These are phyloP conservation scores for Trebouxia sp. DNA, from an alignment of 139 green algal genomes.

Conservation along the genomic window DNA sequence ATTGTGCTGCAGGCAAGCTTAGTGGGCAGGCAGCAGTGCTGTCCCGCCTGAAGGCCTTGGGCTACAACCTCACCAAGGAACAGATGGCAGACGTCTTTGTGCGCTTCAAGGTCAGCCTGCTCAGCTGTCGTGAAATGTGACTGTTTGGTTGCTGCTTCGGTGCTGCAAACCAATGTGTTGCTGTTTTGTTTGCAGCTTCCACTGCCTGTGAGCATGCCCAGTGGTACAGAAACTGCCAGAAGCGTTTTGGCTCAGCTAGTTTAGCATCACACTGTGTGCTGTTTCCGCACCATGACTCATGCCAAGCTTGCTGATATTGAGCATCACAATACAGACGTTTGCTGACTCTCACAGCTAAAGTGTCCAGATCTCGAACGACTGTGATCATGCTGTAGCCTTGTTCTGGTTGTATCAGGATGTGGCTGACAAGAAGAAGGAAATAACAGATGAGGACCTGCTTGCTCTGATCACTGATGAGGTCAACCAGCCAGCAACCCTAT, in stretches of 20 bases:
- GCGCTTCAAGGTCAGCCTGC: constrained; percentile 80
- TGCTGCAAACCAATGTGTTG: neutral
- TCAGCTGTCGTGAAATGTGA: neutral
- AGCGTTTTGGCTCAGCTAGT: no score
- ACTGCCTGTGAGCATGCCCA: no score
- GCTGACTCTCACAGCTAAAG: neutral
- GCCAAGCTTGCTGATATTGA: neutral
- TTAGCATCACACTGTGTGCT: no score
- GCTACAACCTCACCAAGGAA: constrained; percentile 74
- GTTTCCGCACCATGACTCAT: no score
- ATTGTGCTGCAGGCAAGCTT: constrained; percentile 70
- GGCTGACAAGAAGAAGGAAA: constrained; percentile 93
- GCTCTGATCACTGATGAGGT: constrained; percentile 90
- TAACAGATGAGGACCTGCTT: constrained; percentile 94
- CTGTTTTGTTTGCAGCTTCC: constrained; percentile 19
- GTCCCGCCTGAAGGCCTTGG: constrained; percentile 77
- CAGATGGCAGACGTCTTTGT: constrained; percentile 93
- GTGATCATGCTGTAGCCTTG: neutral
- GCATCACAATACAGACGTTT: neutral
- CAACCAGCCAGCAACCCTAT: constrained; percentile 79
- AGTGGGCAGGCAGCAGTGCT: constrained; percentile 83
- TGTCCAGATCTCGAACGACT: neutral
- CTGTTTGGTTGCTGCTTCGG: neutral
- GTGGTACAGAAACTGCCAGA: no score
- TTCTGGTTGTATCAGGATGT: constrained; percentile 50